Percentiles rank a stretch among this genome's conserved stretches.
Evolutionary conservation across 495 filamentous ascomycete species (phyloP).

Genomic region (Trichoderma orchidacearum): DNA sequence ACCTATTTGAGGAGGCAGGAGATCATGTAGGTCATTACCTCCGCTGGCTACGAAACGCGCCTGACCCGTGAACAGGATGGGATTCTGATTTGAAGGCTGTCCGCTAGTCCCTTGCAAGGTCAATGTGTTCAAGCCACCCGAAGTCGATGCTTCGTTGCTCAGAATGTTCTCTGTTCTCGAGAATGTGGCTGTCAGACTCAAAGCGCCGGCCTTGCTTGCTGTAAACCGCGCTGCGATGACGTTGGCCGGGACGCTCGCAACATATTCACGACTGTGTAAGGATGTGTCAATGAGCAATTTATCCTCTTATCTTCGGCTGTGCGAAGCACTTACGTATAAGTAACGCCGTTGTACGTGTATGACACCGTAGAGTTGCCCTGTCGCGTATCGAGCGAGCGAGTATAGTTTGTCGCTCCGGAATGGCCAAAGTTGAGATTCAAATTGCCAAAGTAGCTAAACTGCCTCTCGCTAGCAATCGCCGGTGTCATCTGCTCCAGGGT

Average conservation of each 20-base stretch:
- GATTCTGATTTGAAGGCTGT: conserved; percentile 13
- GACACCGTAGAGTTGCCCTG: conserved; percentile 21
- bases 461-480: neutral
- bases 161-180: neutral
- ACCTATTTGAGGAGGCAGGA: conserved; percentile 3
- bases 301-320: neutral
- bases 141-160: neutral
- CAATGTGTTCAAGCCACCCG: conserved; percentile 5
- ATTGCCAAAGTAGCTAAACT: conserved; percentile 16
- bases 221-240: conserved; percentile 27
- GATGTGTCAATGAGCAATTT: neutral
- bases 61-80: conserved; percentile 17
- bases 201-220: conserved; percentile 8
- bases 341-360: conserved; percentile 20
- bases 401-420: conserved; percentile 16
- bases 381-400: conserved; percentile 28
- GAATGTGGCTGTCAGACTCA: neutral
- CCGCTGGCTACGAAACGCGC: conserved; percentile 11
- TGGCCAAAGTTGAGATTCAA: conserved; percentile 32
- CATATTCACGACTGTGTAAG: conserved; percentile 12
- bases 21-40: conserved; percentile 11
- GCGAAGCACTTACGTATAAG: conserved; percentile 19
- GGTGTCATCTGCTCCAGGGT: conserved; percentile 14
- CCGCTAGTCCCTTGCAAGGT: conserved; percentile 26
- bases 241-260: conserved; percentile 26